phyloP scores from a whole-genome alignment of 1,284 basidiomycete genomes.

The Puccinia brachypodii region DNA sequence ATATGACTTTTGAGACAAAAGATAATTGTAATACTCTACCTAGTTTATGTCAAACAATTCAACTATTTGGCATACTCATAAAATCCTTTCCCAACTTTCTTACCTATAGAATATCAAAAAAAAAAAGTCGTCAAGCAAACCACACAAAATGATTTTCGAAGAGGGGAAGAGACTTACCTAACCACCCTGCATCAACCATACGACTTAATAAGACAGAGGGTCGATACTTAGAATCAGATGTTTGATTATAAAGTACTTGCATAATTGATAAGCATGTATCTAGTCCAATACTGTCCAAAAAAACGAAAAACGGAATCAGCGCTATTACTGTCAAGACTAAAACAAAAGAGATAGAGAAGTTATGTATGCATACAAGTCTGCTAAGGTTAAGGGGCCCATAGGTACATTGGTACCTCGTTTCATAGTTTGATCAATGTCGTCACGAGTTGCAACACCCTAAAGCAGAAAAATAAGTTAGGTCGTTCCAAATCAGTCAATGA shows the following conservation, averaged over 20 bases:
- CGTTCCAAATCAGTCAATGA: neutral
- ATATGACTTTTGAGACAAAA: no score
- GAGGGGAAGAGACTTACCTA: constrained; percentile 63
- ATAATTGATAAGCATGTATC: constrained; percentile 30
- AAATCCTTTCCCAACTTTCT: constrained; percentile 38
- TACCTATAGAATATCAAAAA: constrained; percentile 2
- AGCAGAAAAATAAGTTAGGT: no score
- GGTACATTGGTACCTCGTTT: constrained; percentile 93
- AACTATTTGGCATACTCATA: constrained; percentile 45
- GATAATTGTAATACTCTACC: no score
- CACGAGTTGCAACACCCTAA: constrained; percentile 80
- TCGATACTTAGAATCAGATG: constrained; percentile 94
- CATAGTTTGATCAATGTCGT: constrained; percentile 93
- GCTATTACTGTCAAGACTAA: neutral
- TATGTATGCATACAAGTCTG: constrained; percentile 66
- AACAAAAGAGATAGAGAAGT: constrained; percentile 49
- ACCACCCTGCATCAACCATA: constrained; percentile 96
- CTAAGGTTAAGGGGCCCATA: constrained; percentile 67
- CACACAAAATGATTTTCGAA: neutral
- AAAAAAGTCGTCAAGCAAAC: neutral
- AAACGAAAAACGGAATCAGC: constrained; percentile 25
- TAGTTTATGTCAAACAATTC: no score
- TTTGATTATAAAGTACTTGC: constrained; percentile 62
- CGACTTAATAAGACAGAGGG: constrained; percentile 83
- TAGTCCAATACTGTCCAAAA: constrained; percentile 29